Conservation (phyloP, 345 rosid species). For the Punica granatum region DNA sequence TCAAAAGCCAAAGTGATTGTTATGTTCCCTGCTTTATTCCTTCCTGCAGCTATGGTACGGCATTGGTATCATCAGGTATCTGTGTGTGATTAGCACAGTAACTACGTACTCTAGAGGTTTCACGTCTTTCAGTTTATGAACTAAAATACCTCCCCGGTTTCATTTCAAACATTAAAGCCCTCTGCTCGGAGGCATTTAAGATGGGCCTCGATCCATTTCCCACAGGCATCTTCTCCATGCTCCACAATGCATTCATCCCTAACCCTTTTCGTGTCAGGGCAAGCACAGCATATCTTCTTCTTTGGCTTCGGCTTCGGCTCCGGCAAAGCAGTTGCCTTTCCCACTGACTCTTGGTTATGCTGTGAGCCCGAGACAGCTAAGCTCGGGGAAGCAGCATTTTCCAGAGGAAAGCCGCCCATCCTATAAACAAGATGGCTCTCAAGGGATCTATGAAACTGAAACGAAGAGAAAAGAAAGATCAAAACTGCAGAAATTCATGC, state of each 20-base stretch:
- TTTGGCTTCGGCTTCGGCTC: slow-evolving; percentile 61
- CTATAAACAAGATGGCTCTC: no score
- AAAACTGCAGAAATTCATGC: no score
- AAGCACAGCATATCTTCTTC: slow-evolving; percentile 91
- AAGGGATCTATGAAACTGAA: no score
- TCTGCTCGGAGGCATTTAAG: slow-evolving; percentile 80
- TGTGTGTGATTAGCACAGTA: no score
- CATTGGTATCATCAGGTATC: no score
- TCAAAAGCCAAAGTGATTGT: no score
- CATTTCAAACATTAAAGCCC: slow-evolving; percentile 84
- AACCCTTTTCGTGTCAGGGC: slow-evolving; percentile 80
- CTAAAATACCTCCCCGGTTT: no score
- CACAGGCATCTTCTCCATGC: slow-evolving; percentile 79
- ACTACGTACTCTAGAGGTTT: no score
- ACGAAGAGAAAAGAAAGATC: no score
- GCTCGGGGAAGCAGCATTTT: slow-evolving; percentile 36
- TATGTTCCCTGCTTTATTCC: no score
- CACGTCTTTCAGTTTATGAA: no score
- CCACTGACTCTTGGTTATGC: slow-evolving; percentile 28
- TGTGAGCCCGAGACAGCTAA: slow-evolving; percentile 30
- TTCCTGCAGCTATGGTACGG: background rate
- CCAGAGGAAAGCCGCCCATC: slow-evolving; percentile 49
- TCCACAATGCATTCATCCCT: slow-evolving; percentile 89
- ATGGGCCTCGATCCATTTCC: slow-evolving; percentile 97
- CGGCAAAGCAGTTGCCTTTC: slow-evolving; percentile 16